Percentiles rank a stretch among this genome's conserved stretches.
phyloP scores from a whole-genome alignment of 1,284 basidiomycete genomes.

The Rhodotorula sp. region DNA sequence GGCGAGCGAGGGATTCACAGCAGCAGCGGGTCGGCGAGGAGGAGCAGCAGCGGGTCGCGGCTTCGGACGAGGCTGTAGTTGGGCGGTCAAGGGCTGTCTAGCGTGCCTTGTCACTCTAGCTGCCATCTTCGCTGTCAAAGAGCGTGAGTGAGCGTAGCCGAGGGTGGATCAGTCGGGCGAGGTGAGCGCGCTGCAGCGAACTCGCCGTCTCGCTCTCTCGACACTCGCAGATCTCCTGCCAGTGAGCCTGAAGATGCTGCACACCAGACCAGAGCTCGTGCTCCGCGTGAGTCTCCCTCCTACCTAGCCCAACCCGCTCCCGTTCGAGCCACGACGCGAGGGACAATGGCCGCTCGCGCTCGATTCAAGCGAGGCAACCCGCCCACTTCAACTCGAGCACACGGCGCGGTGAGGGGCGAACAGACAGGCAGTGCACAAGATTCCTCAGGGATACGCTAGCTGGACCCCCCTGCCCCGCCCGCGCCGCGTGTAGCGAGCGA shows the following conservation, averaged over 20 bases:
- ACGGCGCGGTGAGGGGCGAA: neutral
- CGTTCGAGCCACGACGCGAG: neutral
- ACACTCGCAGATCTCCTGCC: neutral
- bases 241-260: constrained; percentile 13
- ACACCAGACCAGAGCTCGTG: constrained; percentile 35
- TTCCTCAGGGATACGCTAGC: neutral
- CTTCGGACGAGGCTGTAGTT: neutral
- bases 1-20: neutral
- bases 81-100: neutral
- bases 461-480: too few relatives aligned
- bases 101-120: neutral
- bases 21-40: neutral
- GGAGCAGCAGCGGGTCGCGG: neutral
- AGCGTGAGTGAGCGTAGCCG: too few relatives aligned
- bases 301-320: neutral
- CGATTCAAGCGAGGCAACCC: neutral
- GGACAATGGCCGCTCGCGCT: neutral
- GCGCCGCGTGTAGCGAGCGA: too few relatives aligned
- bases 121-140: neutral
- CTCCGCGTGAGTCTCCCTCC: constrained; percentile 21
- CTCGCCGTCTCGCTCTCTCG: neutral
- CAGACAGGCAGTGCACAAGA: too few relatives aligned
- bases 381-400: neutral
- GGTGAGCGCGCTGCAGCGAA: too few relatives aligned
- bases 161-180: too few relatives aligned